Evolutionary conservation across 139 green algal species (phyloP).

Genomic region (Zygnema cylindricum): DNA sequence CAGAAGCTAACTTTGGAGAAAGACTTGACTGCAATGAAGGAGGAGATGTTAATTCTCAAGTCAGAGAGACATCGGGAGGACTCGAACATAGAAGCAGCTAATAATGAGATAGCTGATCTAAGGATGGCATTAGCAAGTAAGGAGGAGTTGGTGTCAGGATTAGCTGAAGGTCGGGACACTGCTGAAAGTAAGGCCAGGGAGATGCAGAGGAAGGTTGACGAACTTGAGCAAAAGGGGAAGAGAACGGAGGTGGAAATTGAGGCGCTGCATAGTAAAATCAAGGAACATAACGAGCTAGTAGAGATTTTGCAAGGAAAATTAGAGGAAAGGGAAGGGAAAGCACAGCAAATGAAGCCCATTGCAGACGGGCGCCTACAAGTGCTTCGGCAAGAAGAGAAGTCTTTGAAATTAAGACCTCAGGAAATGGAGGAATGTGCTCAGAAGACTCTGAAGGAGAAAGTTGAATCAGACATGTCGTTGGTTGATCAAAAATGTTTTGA

Average conservation of each 20-base stretch:
- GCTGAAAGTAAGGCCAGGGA: background rate
- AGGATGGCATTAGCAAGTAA: background rate
- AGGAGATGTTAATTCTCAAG: conserved; percentile 12
- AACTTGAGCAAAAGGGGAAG: background rate
- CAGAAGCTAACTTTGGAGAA: conserved; percentile 50
- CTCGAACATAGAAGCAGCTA: background rate
- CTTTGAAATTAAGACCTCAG: too few species aligned
- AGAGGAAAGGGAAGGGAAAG: background rate
- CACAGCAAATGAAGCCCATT: too few species aligned
- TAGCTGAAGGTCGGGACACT: background rate
- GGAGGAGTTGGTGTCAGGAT: background rate
- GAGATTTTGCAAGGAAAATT: background rate
- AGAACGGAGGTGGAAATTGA: background rate
- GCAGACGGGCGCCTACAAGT: too few species aligned
- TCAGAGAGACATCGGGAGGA: background rate
- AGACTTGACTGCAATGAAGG: conserved; percentile 15
- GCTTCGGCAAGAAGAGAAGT: too few species aligned
- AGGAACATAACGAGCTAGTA: background rate
- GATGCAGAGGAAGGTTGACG: background rate
- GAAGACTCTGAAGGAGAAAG: too few species aligned
- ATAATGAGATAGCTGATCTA: too few species aligned
- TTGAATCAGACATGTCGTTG: too few species aligned
- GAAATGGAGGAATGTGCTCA: too few species aligned
- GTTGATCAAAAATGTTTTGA: too few species aligned
- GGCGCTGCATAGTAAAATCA: background rate